Evolutionary conservation across 352 stramenopile genomes (phyloP).

Genomic region (Phytophthora cryptogea): DNA sequence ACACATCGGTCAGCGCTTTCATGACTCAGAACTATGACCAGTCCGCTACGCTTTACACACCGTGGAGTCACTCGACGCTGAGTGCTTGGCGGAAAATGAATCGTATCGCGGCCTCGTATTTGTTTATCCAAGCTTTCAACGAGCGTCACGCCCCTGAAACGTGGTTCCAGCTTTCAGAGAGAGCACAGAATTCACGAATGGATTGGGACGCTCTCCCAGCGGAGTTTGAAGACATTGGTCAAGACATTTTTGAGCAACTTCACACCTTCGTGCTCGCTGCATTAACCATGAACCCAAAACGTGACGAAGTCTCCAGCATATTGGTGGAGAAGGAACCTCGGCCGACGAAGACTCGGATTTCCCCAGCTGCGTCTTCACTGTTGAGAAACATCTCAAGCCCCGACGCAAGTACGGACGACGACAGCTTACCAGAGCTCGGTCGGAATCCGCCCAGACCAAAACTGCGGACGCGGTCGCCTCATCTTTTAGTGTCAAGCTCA

Average conservation of each 20-base stretch:
- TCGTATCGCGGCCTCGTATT: slow-evolving; percentile 21
- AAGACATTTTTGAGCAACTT: slow-evolving; percentile 25
- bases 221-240: slow-evolving; percentile 34
- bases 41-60: slow-evolving; percentile 17
- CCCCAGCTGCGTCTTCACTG: background rate
- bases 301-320: background rate
- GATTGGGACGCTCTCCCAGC: slow-evolving; percentile 19
- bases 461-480: slow-evolving; percentile 1
- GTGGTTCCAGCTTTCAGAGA: slow-evolving; percentile 25
- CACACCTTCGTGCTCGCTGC: background rate
- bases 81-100: slow-evolving; percentile 33
- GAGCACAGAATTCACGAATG: slow-evolving; percentile 7
- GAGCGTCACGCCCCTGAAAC: slow-evolving; percentile 1
- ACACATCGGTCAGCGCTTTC: slow-evolving; percentile 5
- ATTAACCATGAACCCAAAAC: background rate
- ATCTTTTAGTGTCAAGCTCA: background rate
- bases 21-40: slow-evolving; percentile 6
- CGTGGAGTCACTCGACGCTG: slow-evolving; percentile 14
- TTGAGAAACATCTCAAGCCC: background rate
- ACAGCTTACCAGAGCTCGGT: background rate
- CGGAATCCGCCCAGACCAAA: background rate
- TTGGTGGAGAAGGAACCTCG: background rate
- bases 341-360: background rate
- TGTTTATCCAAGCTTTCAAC: slow-evolving; percentile 28
- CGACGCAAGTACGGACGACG: slow-evolving; percentile 1